Base-by-base conservation (phyloP, 1,284 basidiomycete genomes). In the Phenoliferia sp. region DNA sequence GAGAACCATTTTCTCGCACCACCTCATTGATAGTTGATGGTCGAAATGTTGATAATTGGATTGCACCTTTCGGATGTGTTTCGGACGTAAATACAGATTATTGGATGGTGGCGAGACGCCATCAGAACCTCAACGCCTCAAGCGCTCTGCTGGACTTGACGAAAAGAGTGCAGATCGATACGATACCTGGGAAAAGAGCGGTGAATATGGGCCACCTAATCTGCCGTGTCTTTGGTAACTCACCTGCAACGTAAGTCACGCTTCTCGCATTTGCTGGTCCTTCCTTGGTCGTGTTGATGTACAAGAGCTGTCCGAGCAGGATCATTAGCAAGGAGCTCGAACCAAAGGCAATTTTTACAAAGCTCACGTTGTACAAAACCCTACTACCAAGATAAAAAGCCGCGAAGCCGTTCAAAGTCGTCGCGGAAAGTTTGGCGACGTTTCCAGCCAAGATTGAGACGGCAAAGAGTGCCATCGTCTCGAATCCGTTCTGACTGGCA, bases 401-500 rank as follows among this genome's bases (percentile, higher is more conserved):
- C 29, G 34, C 44, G 39, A 62, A 50, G 26, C 9, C 31, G 60
- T 62, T 62, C 36, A 62, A 15, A 28, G 31, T 22, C 5, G 39
- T 7, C 9, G 19, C 22, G 6, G 39, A 9, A 28, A 62, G 44
- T 17, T 32, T 9, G 5, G 39, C 60, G n/a, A 48, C 17, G 48
- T 62, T 48, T 3, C 36, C 60, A 6, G 60, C 60, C 16, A 52
- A n/a, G 19, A 62, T 26, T 10, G 60, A 15, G 39, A 29, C 60
- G 6, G 34, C n/a, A 32, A 62, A 62, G 39, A 62, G 19, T 7
- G 39, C 29, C 4, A 62, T 19, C 31, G 32, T 62, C 44, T 62
- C 60, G 39, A 62, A 62, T 7, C 60, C 48, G 44, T 62, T 62
- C 44, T 62, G 60, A 10, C 31, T 26, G 7, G 60, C 60, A 28